Percentiles rank a stretch among this genome's conserved stretches.
phyloP scores from a whole-genome alignment of 129 eudicot genomes.

The Flaveria trinervia region DNA sequence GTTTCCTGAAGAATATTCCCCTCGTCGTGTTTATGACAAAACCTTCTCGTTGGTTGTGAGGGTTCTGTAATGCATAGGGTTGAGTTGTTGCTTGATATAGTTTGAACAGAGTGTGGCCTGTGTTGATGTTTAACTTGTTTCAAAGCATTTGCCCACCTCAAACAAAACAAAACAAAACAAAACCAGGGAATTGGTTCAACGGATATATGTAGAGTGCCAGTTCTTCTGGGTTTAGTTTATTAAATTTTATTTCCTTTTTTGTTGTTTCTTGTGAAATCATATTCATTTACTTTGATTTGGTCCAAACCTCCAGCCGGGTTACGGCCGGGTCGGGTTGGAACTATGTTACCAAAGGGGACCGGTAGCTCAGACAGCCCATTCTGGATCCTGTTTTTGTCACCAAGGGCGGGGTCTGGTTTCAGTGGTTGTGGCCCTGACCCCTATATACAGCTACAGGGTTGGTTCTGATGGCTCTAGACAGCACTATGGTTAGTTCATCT shows the following conservation, averaged over 20 bases:
- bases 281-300: neutral
- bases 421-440: neutral
- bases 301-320: neutral
- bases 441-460: neutral
- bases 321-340: neutral
- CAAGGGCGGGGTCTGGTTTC: constrained; percentile 9
- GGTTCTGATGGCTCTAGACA: neutral
- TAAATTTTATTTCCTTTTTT: constrained; percentile 16
- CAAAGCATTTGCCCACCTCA: constrained; percentile 34
- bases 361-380: neutral
- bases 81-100: constrained; percentile 24
- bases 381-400: neutral
- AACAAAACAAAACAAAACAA: constrained; percentile 26
- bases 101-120: constrained; percentile 30
- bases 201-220: constrained; percentile 34
- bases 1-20: constrained; percentile 11
- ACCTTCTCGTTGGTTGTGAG: constrained; percentile 15
- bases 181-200: constrained; percentile 36
- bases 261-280: constrained; percentile 8
- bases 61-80: constrained; percentile 22
- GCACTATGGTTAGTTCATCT: too few species aligned
- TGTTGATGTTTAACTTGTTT: constrained; percentile 36
- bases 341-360: neutral
- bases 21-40: neutral
- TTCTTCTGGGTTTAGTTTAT: constrained; percentile 38